Base-by-base conservation (phyloP, 805 yeast genomes). In the Saccharomycopsis sp. region DNA sequence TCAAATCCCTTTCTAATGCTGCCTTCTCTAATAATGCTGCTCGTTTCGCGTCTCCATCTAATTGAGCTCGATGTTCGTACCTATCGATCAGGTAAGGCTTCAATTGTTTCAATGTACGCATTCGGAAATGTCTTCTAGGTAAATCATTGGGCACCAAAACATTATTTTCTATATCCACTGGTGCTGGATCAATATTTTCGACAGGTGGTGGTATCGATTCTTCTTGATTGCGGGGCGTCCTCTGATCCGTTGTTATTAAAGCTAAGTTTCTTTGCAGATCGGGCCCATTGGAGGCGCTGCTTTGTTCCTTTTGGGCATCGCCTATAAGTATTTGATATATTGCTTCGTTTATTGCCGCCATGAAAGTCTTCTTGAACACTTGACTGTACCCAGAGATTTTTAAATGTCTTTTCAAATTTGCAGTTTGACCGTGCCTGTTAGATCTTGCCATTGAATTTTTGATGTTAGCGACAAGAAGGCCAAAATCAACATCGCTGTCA, bases 61-160 rank as follows among this genome's bases (percentile, higher is more conserved):
- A 21, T 26, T 49, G 52, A 4, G 52, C 52, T 19, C 37, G 28
- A 24, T 49, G 52, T 24, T 49, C 52, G 32, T 23, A 45, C 14
- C 46, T 28, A 27, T 49, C 52, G 14, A 49, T 46, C 8, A 46
- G 38, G 31, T 49, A 49, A n/a, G 52, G 52, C 22, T 49, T 49
- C 42, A 49, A 32, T 29, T 49, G 52, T 36, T 49, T 49, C 13
- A 49, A 29, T 3, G 52, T 49, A n/a, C 52, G 33, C 4, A 47
- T 47, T 4, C 52, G 28, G 14, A 49, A 42, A n/a, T 38, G 35
- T 26, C 52, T 38, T 22, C 43, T 16, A 4, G 44, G 50, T 27
- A 4, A 7, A 26, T 13, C 7, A 14, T 7, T n/a, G 6, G 37
- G 33, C 24, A 6, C 37, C 13, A 9, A 13, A 13, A 13, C 27